Evolutionary conservation across 192 early-diverging fungal genomes (phyloP).

Genomic region (Linnemannia exigua): DNA sequence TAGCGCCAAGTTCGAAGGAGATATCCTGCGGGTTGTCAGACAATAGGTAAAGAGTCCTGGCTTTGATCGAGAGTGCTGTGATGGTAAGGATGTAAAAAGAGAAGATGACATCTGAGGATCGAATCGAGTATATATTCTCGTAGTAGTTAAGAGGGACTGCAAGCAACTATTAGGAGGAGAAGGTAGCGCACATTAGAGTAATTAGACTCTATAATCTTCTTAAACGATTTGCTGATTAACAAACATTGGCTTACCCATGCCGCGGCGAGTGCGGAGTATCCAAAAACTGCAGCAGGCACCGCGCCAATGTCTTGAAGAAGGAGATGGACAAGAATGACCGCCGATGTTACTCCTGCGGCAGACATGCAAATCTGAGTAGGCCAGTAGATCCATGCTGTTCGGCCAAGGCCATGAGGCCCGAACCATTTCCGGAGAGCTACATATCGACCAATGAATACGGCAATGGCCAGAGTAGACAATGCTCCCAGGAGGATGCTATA

Average conservation of each 20-base stretch:
- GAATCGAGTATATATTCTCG: conserved; percentile 28
- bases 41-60: conserved; percentile 1
- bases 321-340: not conserved
- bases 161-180: not conserved
- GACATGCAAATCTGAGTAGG: conserved; percentile 26
- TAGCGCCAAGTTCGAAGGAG: not conserved
- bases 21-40: not conserved
- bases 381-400: conserved; percentile 40
- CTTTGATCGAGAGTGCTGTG: conserved; percentile 7
- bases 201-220: not conserved
- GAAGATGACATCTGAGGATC: conserved; percentile 33
- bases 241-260: conserved; percentile 8
- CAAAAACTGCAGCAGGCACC: not conserved
- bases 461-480: not conserved
- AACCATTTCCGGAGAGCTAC: not conserved
- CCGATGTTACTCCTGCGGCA: not conserved
- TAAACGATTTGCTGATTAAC: not conserved
- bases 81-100: conserved; percentile 16
- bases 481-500: conserved; percentile 22
- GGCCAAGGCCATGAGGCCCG: conserved; percentile 20
- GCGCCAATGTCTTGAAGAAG: not conserved
- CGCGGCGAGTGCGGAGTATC: not conserved
- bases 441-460: conserved; percentile 1
- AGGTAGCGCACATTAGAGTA: not conserved
- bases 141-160: conserved; percentile 14